Evolutionary conservation across 75 land plant species (phyloP).

Genomic region (Azolla pinnata): DNA sequence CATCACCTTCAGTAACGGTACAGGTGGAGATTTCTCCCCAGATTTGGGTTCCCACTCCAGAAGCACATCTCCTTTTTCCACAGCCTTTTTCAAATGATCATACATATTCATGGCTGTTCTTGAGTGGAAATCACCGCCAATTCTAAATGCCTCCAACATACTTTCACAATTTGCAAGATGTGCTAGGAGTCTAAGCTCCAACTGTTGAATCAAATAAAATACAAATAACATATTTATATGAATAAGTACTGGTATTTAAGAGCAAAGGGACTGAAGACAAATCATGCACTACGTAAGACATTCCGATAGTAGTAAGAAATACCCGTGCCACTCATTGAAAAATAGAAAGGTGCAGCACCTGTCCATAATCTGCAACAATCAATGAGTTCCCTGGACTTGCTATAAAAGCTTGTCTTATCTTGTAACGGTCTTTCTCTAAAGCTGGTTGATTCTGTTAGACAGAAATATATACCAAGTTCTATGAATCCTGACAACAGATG

Average conservation of each 20-base stretch:
- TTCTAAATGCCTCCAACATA: slow-evolving; percentile 89
- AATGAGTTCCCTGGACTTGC: slow-evolving; percentile 82
- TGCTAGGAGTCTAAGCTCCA: slow-evolving; percentile 89
- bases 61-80: slow-evolving; percentile 50
- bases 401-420: slow-evolving; percentile 89
- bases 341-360: slow-evolving; percentile 30
- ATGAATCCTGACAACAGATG: too few species aligned
- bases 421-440: slow-evolving; percentile 90
- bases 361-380: slow-evolving; percentile 96
- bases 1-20: slow-evolving; percentile 73
- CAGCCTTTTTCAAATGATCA: slow-evolving; percentile 64
- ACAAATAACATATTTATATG: not conserved
- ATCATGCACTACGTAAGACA: not conserved
- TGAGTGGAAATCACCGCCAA: slow-evolving; percentile 99
- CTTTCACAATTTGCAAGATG: slow-evolving; percentile 86
- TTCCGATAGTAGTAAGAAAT: not conserved
- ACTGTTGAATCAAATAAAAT: slow-evolving; percentile 26
- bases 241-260: not conserved
- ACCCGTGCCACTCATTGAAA: not conserved
- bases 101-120: slow-evolving; percentile 99
- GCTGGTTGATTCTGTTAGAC: slow-evolving; percentile 86
- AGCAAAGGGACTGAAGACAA: not conserved
- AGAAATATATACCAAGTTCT: slow-evolving; percentile 1
- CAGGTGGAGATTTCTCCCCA: slow-evolving; percentile 83
- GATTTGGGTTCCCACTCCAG: slow-evolving; percentile 89